Conservation (phyloP, 768 basidiomycete genomes). For the Mycena leptocephala region DNA sequence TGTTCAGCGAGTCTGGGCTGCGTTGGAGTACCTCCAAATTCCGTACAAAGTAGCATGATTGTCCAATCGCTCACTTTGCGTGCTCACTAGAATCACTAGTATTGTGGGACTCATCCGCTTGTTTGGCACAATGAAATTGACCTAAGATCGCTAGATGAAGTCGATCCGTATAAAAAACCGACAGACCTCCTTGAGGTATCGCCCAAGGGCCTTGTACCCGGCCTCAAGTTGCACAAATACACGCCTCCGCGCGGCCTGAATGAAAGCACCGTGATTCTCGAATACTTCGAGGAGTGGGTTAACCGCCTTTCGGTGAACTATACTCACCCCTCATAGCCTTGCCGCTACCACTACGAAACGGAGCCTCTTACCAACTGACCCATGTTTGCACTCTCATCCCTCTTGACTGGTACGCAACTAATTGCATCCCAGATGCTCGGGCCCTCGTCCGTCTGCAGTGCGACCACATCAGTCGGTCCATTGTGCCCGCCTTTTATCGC, state of each 20-base stretch:
- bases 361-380: constrained; percentile 74
- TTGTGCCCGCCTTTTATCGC: constrained; percentile 84
- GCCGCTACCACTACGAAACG: constrained; percentile 64
- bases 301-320: not conserved
- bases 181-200: constrained; percentile 85
- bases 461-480: constrained; percentile 75
- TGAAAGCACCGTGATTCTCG: constrained; percentile 86
- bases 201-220: constrained; percentile 88
- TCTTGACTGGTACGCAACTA: not conserved
- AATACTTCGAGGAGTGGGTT: constrained; percentile 84
- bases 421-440: constrained; percentile 67
- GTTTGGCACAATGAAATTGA: not conserved
- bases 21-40: constrained; percentile 79
- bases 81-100: constrained; percentile 46
- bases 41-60: constrained; percentile 72
- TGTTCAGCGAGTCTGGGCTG: constrained; percentile 87
- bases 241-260: constrained; percentile 76
- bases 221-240: constrained; percentile 68
- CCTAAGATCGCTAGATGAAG: constrained; percentile 72
- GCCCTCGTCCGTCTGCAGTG: constrained; percentile 78
- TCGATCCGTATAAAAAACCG: constrained; percentile 89
- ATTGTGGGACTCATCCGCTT: constrained; percentile 48
- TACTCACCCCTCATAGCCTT: constrained; percentile 53
- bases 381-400: constrained; percentile 62
- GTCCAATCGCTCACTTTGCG: constrained; percentile 38